A percentile compares a stretch with the other conserved stretches of the same genome.
phyloP scores from a whole-genome alignment of 192 early-diverging fungal genomes.

The Coemansia guatemalensis region DNA sequence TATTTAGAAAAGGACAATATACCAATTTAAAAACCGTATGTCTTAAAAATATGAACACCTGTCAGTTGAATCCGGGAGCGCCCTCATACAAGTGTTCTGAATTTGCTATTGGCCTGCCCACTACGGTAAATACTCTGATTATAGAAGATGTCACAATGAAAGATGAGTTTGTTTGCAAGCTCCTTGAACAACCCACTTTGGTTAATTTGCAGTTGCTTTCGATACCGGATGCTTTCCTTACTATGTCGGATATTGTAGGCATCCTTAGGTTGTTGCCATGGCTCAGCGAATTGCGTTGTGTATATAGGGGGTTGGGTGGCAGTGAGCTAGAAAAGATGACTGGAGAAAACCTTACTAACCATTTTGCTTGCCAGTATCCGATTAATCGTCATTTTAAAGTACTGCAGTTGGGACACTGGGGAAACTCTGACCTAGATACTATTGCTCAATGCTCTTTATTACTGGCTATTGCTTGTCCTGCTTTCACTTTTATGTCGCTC shows the following conservation, averaged over 20 bases:
- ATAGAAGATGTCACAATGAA: slow-evolving; percentile 15
- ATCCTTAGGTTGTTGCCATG: not conserved
- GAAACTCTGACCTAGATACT: not conserved
- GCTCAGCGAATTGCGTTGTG: slow-evolving; percentile 6
- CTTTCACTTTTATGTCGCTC: slow-evolving; percentile 5
- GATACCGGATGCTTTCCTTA: slow-evolving; percentile 4
- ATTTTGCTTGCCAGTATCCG: not conserved
- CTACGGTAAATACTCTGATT: not conserved
- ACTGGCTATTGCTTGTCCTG: slow-evolving; percentile 21
- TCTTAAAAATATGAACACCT: slow-evolving; percentile 11
- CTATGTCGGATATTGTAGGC: not conserved
- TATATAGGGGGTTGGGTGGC: not conserved
- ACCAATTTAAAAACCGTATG: not conserved
- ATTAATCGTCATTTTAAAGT: not conserved
- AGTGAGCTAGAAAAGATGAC: not conserved
- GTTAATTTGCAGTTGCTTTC: not conserved
- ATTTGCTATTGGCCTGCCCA: slow-evolving; percentile 10
- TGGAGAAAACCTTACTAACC: not conserved
- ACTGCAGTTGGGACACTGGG: slow-evolving; percentile 2
- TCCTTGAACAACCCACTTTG: not conserved
- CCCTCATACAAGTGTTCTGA: not conserved
- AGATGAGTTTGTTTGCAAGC: not conserved
- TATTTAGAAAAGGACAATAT: slow-evolving; percentile 11
- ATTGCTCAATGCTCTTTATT: slow-evolving; percentile 14
- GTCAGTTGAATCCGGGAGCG: slow-evolving; percentile 2